These are phyloP conservation scores for Tylopilus balloui DNA, from an alignment of 768 basidiomycete genomes.

Conservation along the genomic window DNA sequence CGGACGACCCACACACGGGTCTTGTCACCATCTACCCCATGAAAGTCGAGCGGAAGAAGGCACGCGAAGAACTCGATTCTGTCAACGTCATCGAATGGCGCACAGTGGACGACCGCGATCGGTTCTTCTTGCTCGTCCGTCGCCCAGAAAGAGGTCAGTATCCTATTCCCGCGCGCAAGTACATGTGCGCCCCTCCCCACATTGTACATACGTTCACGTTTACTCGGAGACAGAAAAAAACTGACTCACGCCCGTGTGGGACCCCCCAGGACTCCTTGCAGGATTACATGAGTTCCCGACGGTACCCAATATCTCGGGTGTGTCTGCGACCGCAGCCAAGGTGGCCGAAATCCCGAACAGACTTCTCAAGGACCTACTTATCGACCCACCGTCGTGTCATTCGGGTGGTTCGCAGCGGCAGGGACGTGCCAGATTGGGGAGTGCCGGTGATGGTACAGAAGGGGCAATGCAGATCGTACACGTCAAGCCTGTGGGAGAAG, in stretches of 20 bases:
- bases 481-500: conserved; percentile 53
- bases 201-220: not conserved
- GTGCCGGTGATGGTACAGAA: not conserved
- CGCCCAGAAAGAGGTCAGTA: conserved; percentile 76
- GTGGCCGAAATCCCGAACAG: conserved; percentile 31
- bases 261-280: conserved; percentile 76
- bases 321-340: conserved; percentile 34
- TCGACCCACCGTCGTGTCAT: conserved; percentile 23
- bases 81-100: conserved; percentile 87
- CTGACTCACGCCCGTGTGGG: conserved; percentile 1
- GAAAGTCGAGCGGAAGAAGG: conserved; percentile 77
- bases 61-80: conserved; percentile 77
- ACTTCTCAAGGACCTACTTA: conserved; percentile 40
- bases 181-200: not conserved
- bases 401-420: conserved; percentile 3
- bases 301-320: conserved; percentile 44
- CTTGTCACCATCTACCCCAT: conserved; percentile 80
- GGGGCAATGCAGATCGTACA: conserved; percentile 35
- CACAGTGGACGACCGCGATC: conserved; percentile 31
- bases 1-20: conserved; percentile 11
- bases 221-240: conserved; percentile 1
- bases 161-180: not conserved
- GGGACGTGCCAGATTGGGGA: not conserved
- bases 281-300: conserved; percentile 89
- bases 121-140: conserved; percentile 73